Evolutionary conservation across 495 filamentous ascomycete species (phyloP), one percentile per base, ranked within the genome.

Genomic region (Amniculicola lignicola): DNA sequence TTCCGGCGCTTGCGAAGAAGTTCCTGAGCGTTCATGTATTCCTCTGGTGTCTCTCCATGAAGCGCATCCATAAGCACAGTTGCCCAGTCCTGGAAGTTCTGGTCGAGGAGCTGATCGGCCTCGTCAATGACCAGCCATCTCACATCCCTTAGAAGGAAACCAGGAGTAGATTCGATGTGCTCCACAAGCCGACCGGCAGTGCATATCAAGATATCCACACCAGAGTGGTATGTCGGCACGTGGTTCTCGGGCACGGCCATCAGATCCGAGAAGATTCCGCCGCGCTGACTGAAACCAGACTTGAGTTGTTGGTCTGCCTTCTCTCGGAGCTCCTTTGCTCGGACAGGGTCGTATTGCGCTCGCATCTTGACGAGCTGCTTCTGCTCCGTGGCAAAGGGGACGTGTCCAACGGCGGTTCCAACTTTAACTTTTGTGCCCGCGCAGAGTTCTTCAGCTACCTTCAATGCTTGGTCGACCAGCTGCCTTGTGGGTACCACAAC

Each of bases 151-250:
- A 90, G 74, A 2, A 76, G 81, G 64, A 95, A 95, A 2, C 92
- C 88, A 10, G 81, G 80, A 2, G 93, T 96, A 56, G 83, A 80
- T 50, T 83, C 82, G 49, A 96, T 76, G 72, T 98, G 89, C 64
- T 97, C 91, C 21, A 98, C 89, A 7, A 98, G 77, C 38, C 93
- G 80, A 52, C 94, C 93, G 0, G 93, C 93, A 0, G 93, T 98
- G 66, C 86, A 91, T 29, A 98, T 88, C 11, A 98, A 80, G 50
- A 98, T 80, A 65, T 96, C 89, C 12, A 95, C 82, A 47, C 85
- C 88, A 21, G 88, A 86, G 4, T 73, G 72, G 24, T 82, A 79
- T 15, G 71, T 59, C 11, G 82, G 72, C 10, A 90, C 75, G 63
- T 92, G 85, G 28, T 81, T 74, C 2, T 81, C 79, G 25, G 80